Conservation (phyloP, 169 alveolate species). For the Plasmodium inui region DNA sequence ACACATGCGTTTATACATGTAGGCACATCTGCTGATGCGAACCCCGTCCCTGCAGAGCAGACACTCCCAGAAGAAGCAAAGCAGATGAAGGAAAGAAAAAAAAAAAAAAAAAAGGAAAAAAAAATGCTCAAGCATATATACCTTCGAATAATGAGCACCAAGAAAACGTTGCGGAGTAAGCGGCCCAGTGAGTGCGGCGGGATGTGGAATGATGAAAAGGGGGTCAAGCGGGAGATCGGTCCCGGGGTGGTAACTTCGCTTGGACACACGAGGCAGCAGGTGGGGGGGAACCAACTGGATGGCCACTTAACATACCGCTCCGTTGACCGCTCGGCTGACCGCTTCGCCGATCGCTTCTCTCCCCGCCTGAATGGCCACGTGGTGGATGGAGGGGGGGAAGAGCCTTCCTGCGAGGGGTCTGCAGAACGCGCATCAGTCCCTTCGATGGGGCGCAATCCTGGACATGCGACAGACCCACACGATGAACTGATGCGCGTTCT, state of each 20-base stretch:
- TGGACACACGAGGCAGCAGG: neutral
- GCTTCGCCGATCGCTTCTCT: too few species aligned
- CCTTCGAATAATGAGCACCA: constrained; percentile 21
- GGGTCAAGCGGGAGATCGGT: neutral
- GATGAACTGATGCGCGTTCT: constrained; percentile 4
- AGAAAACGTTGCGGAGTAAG: constrained; percentile 27
- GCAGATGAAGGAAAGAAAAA: neutral
- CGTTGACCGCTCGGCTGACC: neutral
- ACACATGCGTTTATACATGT: neutral
- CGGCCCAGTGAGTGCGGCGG: neutral
- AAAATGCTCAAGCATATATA: constrained; percentile 57
- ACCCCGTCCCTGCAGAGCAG: neutral
- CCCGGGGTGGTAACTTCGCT: neutral
- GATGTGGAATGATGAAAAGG: neutral
- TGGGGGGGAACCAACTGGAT: neutral
- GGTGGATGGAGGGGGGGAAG: neutral
- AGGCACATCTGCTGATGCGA: neutral
- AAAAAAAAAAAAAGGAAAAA: neutral
- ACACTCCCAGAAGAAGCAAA: neutral
- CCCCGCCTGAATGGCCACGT: neutral
- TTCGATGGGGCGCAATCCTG: too few species aligned
- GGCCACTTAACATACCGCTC: neutral
- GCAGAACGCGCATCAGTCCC: neutral
- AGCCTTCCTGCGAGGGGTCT: neutral
- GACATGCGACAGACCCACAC: too few species aligned